Conservation (phyloP, 352 stramenopile species). For the Phytophthora pluvialis region DNA sequence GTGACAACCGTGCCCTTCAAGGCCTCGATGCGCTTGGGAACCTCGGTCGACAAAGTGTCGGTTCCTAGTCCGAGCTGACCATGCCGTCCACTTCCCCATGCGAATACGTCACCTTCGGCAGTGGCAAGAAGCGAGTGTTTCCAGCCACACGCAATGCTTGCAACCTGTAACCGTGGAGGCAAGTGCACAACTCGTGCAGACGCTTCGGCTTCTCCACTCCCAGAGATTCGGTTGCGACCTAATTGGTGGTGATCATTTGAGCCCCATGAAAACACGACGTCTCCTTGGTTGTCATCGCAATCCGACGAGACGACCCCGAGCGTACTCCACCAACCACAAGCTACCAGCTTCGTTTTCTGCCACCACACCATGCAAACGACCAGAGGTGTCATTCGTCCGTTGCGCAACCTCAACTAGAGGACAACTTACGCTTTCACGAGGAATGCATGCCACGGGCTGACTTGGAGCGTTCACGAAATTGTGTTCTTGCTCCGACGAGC, state of each 20-base stretch:
- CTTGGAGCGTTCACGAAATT: constrained; percentile 11
- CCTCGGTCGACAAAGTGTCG: constrained; percentile 20
- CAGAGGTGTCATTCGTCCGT: neutral
- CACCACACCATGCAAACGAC: neutral
- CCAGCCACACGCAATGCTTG: constrained; percentile 78
- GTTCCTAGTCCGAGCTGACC: constrained; percentile 74
- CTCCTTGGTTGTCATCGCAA: constrained; percentile 2
- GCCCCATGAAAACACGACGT: constrained; percentile 63
- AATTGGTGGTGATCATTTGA: constrained; percentile 58
- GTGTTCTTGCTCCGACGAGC: constrained; percentile 9
- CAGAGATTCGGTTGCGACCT: constrained; percentile 27
- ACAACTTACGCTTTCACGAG: constrained; percentile 19
- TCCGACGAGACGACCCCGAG: constrained; percentile 43
- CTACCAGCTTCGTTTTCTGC: constrained; percentile 46
- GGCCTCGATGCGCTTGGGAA: constrained; percentile 36
- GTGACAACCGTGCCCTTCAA: constrained; percentile 29
- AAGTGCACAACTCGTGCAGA: constrained; percentile 28
- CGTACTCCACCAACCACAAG: constrained; percentile 81
- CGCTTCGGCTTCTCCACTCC: neutral
- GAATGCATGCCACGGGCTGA: constrained; percentile 15
- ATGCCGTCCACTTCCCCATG: constrained; percentile 77
- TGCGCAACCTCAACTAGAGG: neutral
- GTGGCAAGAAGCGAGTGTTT: constrained; percentile 80
- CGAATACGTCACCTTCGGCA: constrained; percentile 50
- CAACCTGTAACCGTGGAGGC: constrained; percentile 37